Conservation (phyloP, 805 yeast genomes). For the Pichia insulana region DNA sequence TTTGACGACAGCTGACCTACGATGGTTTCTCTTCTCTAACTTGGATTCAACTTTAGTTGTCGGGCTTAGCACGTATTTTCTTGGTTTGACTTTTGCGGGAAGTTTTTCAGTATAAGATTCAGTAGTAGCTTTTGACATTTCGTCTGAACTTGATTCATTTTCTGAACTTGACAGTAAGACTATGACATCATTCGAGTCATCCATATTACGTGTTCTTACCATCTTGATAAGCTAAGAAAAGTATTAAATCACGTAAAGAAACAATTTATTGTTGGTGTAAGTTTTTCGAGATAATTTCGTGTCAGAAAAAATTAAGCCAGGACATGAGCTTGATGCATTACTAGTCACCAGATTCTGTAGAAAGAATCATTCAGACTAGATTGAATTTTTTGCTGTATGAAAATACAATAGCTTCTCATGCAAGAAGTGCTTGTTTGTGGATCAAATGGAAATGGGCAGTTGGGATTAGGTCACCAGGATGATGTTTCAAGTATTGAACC, state of each 20-base stretch:
- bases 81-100: background rate
- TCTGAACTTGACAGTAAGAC: slow-evolving; percentile 6
- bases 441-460: slow-evolving; percentile 73
- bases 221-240: background rate
- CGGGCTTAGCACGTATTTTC: no score
- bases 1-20: background rate
- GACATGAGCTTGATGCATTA: no score
- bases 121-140: background rate
- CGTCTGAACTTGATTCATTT: background rate
- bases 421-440: slow-evolving; percentile 46
- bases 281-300: no score
- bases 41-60: background rate
- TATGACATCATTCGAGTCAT: slow-evolving; percentile 1
- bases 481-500: slow-evolving; percentile 35
- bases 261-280: no score
- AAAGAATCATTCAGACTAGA: no score
- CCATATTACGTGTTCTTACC: background rate
- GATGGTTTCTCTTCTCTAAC: background rate
- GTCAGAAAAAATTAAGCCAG: background rate
- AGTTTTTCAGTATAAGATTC: no score
- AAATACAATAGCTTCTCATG: no score
- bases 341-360: no score
- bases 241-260: no score
- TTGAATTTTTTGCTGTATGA: no score
- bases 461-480: slow-evolving; percentile 49